phyloP scores from a whole-genome alignment of 2,329 filamentous ascomycete species.

The Incumbomyces lentus region DNA sequence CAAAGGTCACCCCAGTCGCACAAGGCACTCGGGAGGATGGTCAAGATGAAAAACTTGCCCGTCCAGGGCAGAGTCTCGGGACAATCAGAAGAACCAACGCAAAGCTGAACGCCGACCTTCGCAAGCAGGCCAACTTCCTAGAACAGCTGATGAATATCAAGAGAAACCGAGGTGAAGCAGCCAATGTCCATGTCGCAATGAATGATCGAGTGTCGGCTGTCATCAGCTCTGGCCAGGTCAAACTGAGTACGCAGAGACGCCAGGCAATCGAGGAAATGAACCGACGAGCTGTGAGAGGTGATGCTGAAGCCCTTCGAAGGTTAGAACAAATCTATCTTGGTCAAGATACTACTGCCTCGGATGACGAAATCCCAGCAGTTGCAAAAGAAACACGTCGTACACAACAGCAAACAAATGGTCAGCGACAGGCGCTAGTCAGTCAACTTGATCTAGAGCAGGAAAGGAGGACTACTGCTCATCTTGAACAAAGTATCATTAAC shows the following conservation, averaged over 20 bases:
- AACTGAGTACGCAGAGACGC: conserved; percentile 6
- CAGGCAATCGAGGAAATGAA: conserved; percentile 28
- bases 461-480: not conserved
- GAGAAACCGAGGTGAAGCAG: conserved; percentile 51
- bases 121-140: conserved; percentile 47
- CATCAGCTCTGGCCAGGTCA: conserved; percentile 21
- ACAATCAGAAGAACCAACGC: conserved; percentile 17
- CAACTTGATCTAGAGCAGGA: not conserved
- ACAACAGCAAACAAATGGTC: not conserved
- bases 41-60: not conserved
- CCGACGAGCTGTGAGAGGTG: conserved; percentile 27
- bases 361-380: not conserved
- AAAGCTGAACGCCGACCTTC: conserved; percentile 24
- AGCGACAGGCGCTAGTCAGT: not conserved
- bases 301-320: conserved; percentile 26
- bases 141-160: conserved; percentile 58
- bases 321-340: conserved; percentile 29
- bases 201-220: conserved; percentile 26
- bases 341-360: conserved; percentile 14
- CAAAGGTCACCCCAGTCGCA: conserved; percentile 44
- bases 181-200: conserved; percentile 40
- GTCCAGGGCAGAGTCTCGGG: conserved; percentile 9
- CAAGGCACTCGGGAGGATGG: conserved; percentile 11
- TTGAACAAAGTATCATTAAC: not conserved
- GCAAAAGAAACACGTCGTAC: not conserved